Evolutionary conservation across 176 grass and related monocot genomes (phyloP).

Genomic region (Zea mays): DNA sequence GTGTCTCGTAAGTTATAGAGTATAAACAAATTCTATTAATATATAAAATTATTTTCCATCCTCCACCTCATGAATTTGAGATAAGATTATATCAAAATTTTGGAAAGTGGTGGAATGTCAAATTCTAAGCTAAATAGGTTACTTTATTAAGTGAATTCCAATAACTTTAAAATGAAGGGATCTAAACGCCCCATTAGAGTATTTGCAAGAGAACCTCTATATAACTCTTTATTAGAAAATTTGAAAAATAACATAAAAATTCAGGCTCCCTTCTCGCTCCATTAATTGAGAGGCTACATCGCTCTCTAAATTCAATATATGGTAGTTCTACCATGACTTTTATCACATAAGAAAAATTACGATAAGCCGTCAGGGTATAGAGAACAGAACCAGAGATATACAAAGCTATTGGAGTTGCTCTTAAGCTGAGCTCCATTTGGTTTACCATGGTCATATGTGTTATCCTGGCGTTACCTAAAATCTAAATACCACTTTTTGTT

Average conservation of each 20-base stretch:
- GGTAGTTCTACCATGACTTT: background rate
- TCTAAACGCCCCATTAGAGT: too few species aligned
- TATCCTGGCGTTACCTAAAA: background rate
- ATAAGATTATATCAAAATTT: too few species aligned
- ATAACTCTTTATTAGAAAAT: background rate
- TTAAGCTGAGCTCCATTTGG: background rate
- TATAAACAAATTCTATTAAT: too few species aligned
- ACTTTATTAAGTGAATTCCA: too few species aligned
- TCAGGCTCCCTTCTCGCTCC: background rate
- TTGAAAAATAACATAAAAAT: background rate
- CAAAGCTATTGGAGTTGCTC: background rate
- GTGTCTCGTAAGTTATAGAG: too few species aligned
- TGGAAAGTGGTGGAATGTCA: too few species aligned
- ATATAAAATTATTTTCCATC: too few species aligned
- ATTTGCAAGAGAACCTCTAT: background rate
- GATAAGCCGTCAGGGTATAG: background rate
- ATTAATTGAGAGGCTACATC: background rate
- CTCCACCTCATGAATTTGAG: too few species aligned
- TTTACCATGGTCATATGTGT: background rate
- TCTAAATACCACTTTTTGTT: background rate
- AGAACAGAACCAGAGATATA: background rate
- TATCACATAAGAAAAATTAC: background rate
- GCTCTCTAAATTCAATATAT: background rate
- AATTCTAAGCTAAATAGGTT: too few species aligned
- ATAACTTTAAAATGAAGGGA: too few species aligned